Evolutionary conservation across 805 yeast species (phyloP).

Genomic region (Hanseniaspora valbyensis): DNA sequence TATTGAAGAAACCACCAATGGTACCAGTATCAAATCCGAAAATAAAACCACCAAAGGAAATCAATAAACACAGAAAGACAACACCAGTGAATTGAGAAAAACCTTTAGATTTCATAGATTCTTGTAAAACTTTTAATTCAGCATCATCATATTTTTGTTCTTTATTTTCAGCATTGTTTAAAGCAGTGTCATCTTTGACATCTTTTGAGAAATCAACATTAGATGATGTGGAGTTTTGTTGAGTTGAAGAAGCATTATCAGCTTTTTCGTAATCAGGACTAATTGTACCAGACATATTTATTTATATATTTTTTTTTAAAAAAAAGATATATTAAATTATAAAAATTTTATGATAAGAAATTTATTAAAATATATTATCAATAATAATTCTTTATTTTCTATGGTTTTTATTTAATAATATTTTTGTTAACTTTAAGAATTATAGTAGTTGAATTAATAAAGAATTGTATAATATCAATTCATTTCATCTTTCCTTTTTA

Average conservation of each 20-base stretch:
- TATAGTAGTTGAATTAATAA: no score
- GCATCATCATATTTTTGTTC: slow-evolving; percentile 1
- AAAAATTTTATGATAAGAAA: no score
- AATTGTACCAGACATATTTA: neutral
- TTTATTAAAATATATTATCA: no score
- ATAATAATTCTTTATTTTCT: no score
- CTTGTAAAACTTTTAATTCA: slow-evolving; percentile 1
- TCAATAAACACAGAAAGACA: slow-evolving; percentile 25
- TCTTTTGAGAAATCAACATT: neutral
- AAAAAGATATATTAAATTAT: no score
- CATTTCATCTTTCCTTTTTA: no score
- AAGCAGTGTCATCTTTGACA: neutral
- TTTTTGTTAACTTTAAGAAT: no score
- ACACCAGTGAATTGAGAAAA: slow-evolving; percentile 30
- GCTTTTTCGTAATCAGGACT: neutral
- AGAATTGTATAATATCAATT: no score
- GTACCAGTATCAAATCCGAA: slow-evolving; percentile 76
- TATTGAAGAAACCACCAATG: slow-evolving; percentile 59
- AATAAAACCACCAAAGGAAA: slow-evolving; percentile 39
- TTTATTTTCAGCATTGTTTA: neutral
- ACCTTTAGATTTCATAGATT: slow-evolving; percentile 21
- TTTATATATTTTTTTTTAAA: no score
- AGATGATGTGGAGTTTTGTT: neutral
- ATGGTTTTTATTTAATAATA: no score
- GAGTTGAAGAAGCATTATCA: neutral